Evolutionary conservation across 2,329 filamentous ascomycete species (phyloP).

Genomic region (Fusarium sp.): DNA sequence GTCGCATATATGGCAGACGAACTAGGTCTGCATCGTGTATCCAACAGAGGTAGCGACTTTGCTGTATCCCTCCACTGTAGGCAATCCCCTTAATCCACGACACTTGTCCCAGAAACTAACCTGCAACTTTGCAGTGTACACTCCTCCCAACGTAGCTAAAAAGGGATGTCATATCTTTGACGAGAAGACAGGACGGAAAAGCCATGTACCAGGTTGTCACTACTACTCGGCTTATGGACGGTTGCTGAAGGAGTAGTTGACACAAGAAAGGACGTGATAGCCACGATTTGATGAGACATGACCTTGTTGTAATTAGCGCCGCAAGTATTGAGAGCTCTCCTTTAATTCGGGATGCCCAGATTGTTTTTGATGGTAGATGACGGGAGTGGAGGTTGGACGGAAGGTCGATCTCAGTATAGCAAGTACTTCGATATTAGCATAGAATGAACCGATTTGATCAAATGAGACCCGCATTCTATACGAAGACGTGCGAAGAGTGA

Average conservation of each 20-base stretch:
- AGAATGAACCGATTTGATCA: slow-evolving; percentile 26
- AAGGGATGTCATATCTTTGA: slow-evolving; percentile 87
- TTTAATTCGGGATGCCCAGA: slow-evolving; percentile 7
- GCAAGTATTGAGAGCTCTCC: slow-evolving; percentile 1
- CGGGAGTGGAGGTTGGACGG: background rate
- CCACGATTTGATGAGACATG: slow-evolving; percentile 34
- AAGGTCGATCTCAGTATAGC: slow-evolving; percentile 3
- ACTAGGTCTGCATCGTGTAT: slow-evolving; percentile 85
- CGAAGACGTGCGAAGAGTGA: slow-evolving; percentile 21
- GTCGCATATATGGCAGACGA: slow-evolving; percentile 94
- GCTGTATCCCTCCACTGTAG: slow-evolving; percentile 84
- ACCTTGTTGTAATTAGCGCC: slow-evolving; percentile 34
- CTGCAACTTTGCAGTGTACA: slow-evolving; percentile 69
- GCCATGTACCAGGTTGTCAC: slow-evolving; percentile 75
- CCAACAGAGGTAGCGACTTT: slow-evolving; percentile 78
- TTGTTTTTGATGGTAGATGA: slow-evolving; percentile 11
- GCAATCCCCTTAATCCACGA: slow-evolving; percentile 44
- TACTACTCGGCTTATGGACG: slow-evolving; percentile 75
- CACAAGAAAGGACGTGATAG: slow-evolving; percentile 1
- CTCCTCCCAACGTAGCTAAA: slow-evolving; percentile 87
- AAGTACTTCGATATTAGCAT: slow-evolving; percentile 30
- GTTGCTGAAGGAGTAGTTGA: slow-evolving; percentile 52
- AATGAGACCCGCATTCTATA: slow-evolving; percentile 29
- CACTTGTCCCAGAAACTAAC: slow-evolving; percentile 49
- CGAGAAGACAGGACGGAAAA: slow-evolving; percentile 77